Conservation (phyloP, 1,284 basidiomycete species). For the Microbotryomycetes sp. region DNA sequence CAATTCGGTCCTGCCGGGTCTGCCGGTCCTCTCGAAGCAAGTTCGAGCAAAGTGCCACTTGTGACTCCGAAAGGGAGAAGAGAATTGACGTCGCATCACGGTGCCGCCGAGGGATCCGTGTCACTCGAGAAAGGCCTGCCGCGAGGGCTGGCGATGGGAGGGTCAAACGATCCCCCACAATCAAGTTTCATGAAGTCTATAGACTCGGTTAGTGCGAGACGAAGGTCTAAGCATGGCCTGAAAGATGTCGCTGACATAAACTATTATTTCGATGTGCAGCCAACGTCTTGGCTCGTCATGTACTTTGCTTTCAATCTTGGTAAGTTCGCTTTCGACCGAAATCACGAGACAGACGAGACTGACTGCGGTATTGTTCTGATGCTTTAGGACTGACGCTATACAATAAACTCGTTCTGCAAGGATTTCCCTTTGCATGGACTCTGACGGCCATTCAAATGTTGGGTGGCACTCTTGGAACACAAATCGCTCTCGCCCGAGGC, state of each 20-base stretch:
- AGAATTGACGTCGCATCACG: not conserved
- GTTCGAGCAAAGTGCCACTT: too few species aligned
- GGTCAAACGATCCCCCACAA: not conserved
- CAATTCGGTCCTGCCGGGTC: not conserved
- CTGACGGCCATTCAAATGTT: conserved; percentile 40
- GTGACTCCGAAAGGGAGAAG: not conserved
- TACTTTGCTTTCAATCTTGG: conserved; percentile 84
- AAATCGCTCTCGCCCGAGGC: conserved; percentile 56
- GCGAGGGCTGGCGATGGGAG: not conserved
- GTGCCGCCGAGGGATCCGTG: not conserved
- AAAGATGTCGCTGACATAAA: too few species aligned
- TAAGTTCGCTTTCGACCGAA: not conserved
- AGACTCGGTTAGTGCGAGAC: too few species aligned
- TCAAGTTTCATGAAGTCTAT: not conserved
- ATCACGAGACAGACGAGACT: not conserved
- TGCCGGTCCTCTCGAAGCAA: not conserved
- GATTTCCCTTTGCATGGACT: conserved; percentile 81
- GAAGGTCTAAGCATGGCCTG: too few species aligned
- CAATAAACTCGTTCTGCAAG: conserved; percentile 81
- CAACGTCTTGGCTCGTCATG: conserved; percentile 56
- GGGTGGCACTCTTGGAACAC: conserved; percentile 56
- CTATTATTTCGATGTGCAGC: not conserved
- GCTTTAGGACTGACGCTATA: conserved; percentile 64
- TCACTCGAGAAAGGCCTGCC: not conserved
- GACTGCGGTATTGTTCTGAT: not conserved